Evolutionary conservation across 768 basidiomycete genomes (phyloP).

Genomic region (Pisolithus sp.): DNA sequence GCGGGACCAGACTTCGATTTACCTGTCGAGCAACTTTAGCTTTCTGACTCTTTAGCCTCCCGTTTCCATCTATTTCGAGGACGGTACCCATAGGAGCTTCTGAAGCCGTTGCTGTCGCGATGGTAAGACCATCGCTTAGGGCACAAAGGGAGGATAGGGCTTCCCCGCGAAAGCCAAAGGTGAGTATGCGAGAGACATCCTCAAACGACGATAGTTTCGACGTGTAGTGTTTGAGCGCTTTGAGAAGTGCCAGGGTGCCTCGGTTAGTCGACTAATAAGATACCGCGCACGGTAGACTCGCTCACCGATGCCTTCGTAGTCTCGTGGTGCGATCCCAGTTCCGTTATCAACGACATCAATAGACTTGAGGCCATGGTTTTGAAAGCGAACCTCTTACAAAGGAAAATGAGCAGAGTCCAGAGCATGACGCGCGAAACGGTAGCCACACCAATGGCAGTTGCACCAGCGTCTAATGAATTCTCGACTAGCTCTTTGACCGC

Average conservation of each 20-base stretch:
- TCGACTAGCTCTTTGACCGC: slow-evolving; percentile 96
- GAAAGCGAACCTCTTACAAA: slow-evolving; percentile 76
- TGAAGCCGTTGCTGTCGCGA: slow-evolving; percentile 67
- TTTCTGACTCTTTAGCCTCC: slow-evolving; percentile 45
- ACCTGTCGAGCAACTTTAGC: slow-evolving; percentile 77
- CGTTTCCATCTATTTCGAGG: slow-evolving; percentile 66
- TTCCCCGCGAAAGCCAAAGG: slow-evolving; percentile 96
- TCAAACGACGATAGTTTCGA: slow-evolving; percentile 79
- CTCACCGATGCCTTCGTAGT: slow-evolving; percentile 76
- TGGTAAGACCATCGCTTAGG: slow-evolving; percentile 57
- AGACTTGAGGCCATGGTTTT: slow-evolving; percentile 73
- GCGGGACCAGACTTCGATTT: slow-evolving; percentile 9
- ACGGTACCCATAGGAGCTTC: slow-evolving; percentile 75
- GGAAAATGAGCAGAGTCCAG: slow-evolving; percentile 1
- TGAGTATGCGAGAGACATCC: slow-evolving; percentile 65
- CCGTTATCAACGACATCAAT: slow-evolving; percentile 95
- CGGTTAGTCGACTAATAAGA: background rate
- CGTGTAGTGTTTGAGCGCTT: slow-evolving; percentile 88
- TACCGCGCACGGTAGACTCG: background rate
- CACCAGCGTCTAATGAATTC: slow-evolving; percentile 91
- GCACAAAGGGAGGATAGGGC: slow-evolving; percentile 92
- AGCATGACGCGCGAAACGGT: background rate
- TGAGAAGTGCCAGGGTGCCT: background rate
- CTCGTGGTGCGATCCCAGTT: slow-evolving; percentile 68
- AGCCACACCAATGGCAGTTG: slow-evolving; percentile 71